A percentile compares a stretch with the other conserved stretches of the same genome.
Evolutionary conservation across 345 rosid genomes (phyloP).

Genomic region (Camelina hispida): DNA sequence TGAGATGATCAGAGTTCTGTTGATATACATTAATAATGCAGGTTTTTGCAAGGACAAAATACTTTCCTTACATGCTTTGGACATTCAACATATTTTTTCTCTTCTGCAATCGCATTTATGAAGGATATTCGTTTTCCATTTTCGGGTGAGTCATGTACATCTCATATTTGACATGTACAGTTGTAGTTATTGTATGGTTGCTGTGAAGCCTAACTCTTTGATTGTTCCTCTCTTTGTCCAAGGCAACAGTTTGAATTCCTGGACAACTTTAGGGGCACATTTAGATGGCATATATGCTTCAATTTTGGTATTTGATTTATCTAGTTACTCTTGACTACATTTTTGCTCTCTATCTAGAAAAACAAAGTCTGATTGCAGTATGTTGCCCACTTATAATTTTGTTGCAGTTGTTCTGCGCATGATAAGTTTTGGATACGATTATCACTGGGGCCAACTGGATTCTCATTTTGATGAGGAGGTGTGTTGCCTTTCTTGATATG

Average conservation of each 20-base stretch:
- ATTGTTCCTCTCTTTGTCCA: conserved; percentile 20
- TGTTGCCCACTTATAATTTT: not conserved
- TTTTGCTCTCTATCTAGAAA: conserved; percentile 1
- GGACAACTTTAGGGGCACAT: conserved; percentile 83
- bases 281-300: conserved; percentile 98
- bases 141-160: conserved; percentile 71
- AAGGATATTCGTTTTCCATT: conserved; percentile 82
- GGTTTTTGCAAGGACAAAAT: conserved; percentile 66
- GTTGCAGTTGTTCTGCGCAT: conserved; percentile 76
- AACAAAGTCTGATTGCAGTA: not conserved
- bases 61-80: conserved; percentile 71
- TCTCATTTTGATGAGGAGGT: conserved; percentile 79
- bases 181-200: conserved; percentile 25
- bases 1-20: conserved; percentile 33
- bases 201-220: not conserved
- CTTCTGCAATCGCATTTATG: conserved; percentile 78
- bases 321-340: not conserved
- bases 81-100: conserved; percentile 74
- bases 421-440: conserved; percentile 95
- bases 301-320: conserved; percentile 69
- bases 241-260: conserved; percentile 75
- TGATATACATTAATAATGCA: conserved; percentile 50
- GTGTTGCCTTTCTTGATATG: conserved; percentile 12
- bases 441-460: conserved; percentile 68
- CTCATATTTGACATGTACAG: not conserved